Base-by-base conservation (phyloP, 2,329 filamentous ascomycete genomes). In the Pseudocercospora fuligena region DNA sequence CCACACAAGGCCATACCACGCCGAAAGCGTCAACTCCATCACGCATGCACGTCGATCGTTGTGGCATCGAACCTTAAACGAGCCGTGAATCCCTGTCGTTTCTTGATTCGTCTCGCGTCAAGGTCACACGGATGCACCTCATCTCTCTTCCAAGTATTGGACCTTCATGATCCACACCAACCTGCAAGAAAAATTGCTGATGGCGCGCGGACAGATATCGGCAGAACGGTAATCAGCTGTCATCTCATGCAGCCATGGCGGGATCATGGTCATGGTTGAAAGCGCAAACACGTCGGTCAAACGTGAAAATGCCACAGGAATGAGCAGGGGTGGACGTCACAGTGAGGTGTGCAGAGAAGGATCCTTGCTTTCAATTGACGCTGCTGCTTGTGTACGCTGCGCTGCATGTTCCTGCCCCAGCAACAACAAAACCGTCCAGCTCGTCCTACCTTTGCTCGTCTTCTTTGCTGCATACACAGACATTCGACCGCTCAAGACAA, bases 231-330 rank as follows among this genome's bases (percentile, higher is more conserved):
- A 19, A 43, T 43, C 40, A 19, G 40, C 16, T 43, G 40, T 43
- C 40, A 43, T 43, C 16, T 43, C 16, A n/a, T 43, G 40, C 40
- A 43, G 40, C 40, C 16, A 19, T 43, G 40, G 40, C 40, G 5
- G 40, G 40, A 5, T 43, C 40, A 43, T 43, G 40, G 7, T 51
- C 8, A 51, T 51, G 47, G 11, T 51, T 21, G 47, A 21, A 49
- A 19, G 46, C 51, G 51, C 51, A 56, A 56, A 56, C 51, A 56
- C 51, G 51, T 31, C 51, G 51, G 51, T 8, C 51, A 56, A 56
- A 56, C 51, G 27, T 56, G 40, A 43, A 43, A 43, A 43, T 43
- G 40, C 16, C 40, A n/a, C 1, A 43, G 40, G 40, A 43, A 43
- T 43, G 40, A 19, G 16, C 40, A 43, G 40, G 40, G 40, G 40